A percentile compares a stretch with the other conserved stretches of the same genome.
These are phyloP conservation scores for Quercus agrifolia DNA, from an alignment of 306 rosid species.

Conservation along the genomic window DNA sequence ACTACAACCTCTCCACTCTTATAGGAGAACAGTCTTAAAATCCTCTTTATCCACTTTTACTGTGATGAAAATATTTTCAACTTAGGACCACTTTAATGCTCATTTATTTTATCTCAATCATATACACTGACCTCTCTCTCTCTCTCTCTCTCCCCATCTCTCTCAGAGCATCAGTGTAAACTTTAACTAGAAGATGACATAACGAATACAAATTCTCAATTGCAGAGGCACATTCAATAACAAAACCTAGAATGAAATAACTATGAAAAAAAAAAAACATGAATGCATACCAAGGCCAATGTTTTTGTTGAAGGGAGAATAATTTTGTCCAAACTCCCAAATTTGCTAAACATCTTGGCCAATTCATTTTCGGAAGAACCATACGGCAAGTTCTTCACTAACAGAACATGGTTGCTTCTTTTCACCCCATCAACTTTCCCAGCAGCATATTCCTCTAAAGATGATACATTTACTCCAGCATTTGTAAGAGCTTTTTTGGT, in stretches of 20 bases:
- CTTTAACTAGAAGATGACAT: neutral
- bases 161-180: neutral
- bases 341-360: slow-evolving; percentile 71
- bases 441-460: slow-evolving; percentile 65
- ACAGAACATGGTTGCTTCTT: slow-evolving; percentile 85
- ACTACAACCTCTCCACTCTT: neutral
- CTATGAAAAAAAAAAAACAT: neutral
- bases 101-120: neutral
- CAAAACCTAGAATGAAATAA: neutral
- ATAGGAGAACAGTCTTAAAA: neutral
- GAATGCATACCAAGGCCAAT: slow-evolving; percentile 74
- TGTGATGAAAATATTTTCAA: neutral
- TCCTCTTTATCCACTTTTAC: neutral
- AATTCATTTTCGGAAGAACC: slow-evolving; percentile 85
- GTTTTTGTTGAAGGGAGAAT: slow-evolving; percentile 84
- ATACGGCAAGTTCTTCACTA: slow-evolving; percentile 91
- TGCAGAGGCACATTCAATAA: slow-evolving; percentile 10
- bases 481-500: slow-evolving; percentile 74
- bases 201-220: neutral
- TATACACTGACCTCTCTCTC: neutral
- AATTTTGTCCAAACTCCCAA: slow-evolving; percentile 85
- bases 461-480: slow-evolving; percentile 81
- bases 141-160: neutral
- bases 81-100: neutral
- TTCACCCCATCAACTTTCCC: slow-evolving; percentile 60